Base-by-base conservation (phyloP, 768 basidiomycete genomes). In the Filobasidium wieringae region DNA sequence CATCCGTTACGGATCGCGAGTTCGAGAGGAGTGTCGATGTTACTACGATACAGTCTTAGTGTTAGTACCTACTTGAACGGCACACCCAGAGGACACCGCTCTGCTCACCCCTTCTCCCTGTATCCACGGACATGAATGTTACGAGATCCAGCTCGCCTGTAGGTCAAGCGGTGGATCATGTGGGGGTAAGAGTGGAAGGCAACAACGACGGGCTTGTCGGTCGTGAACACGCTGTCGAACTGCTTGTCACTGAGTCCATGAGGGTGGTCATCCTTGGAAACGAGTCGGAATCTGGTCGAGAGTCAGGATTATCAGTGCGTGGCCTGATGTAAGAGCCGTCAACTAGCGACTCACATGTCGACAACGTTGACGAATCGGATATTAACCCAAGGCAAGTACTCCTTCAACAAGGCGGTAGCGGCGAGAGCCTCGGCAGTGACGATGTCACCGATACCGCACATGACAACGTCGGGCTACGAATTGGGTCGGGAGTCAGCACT, bases 371-470 rank as follows among this genome's bases (percentile, higher is more conserved):
- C 81, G 62, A 90, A 85, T 4, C 59, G 59, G 37, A 60, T 54
- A 37, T 88, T 84, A 27, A 92, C 77, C 9, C 78, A 78, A 2
- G 85, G 84, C 15, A 77, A 75, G 29, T 79, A 72, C 65, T 81
- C 79, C 65, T 83, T 83, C 27, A 90, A 80, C 24, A 88, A 78
- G 1, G 81, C 81, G 1, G 87, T 86, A 0, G 88, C 88, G 1
- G 86, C 84, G 65, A 91, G 82, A 52, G 88, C 84, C 69, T 92
- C 88, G 64, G 86, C 84, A 0, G 86, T 90, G 34, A 86, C 78
- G 71, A 88, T 88, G 32, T 85, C 59, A 59, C 88, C 88, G 64
- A 54, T 55, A 17, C 53, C 45, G 6, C 53, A 54, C 37, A 60
- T 55, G 49, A 60, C 54, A 4, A 60, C 15, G 30, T 60, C 59